These are phyloP conservation scores for Podospora fimiseda DNA, from an alignment of 495 filamentous ascomycete genomes.

Conservation along the genomic window DNA sequence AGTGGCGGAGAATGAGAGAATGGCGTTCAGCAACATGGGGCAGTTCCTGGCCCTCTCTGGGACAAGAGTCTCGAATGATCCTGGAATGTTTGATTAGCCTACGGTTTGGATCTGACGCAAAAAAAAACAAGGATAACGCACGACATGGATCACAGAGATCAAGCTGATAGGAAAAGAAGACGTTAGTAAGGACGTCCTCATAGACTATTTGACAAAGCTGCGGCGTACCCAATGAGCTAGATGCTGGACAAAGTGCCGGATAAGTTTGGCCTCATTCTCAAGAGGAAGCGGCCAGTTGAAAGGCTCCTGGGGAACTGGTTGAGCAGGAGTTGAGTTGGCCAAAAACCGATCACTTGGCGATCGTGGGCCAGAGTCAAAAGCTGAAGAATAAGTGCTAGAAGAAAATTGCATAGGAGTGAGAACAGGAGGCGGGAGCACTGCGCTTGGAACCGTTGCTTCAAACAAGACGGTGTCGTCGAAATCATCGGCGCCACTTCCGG, in stretches of 20 bases:
- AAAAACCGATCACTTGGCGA: neutral
- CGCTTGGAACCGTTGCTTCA: neutral
- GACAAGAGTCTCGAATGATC: slow-evolving; percentile 49
- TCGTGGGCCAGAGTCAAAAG: neutral
- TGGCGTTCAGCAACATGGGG: slow-evolving; percentile 51
- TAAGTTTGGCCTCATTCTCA: slow-evolving; percentile 34
- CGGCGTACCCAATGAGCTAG: slow-evolving; percentile 44
- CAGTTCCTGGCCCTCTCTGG: slow-evolving; percentile 44
- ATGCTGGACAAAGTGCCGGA: slow-evolving; percentile 44
- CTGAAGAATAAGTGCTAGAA: neutral
- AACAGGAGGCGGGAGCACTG: neutral
- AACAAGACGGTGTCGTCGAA: slow-evolving; percentile 4
- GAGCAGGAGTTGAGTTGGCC: neutral
- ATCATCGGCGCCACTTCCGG: slow-evolving; percentile 16
- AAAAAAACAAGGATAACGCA: neutral
- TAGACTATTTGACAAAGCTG: no score
- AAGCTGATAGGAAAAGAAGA: no score
- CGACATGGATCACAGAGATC: slow-evolving; percentile 49
- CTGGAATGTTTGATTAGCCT: no score
- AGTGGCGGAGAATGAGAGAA: slow-evolving; percentile 51
- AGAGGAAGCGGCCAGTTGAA: slow-evolving; percentile 33
- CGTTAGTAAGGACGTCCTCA: no score
- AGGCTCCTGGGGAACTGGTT: neutral
- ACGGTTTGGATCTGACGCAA: no score
- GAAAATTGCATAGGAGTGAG: neutral